Conservation (phyloP, 1,139 yeast genomes). For the Candida anutae region DNA sequence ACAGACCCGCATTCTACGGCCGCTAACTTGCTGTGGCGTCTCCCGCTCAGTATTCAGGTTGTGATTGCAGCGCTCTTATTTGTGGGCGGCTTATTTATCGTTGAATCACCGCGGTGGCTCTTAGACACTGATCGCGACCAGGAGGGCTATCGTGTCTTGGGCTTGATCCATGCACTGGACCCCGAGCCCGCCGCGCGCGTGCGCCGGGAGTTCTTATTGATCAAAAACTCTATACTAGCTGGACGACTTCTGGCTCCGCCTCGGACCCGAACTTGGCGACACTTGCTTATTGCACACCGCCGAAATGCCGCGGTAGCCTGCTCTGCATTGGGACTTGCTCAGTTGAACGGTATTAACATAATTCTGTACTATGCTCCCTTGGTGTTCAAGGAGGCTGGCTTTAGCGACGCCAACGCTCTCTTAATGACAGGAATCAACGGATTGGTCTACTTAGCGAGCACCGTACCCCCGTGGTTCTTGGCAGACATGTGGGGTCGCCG, state of each 20-base stretch:
- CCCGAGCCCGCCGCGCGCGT: slow-evolving; percentile 52
- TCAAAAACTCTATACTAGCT: slow-evolving; percentile 67
- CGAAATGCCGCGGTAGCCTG: slow-evolving; percentile 40
- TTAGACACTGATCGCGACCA: slow-evolving; percentile 43
- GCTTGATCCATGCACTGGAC: slow-evolving; percentile 64
- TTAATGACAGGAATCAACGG: slow-evolving; percentile 49
- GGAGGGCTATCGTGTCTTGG: slow-evolving; percentile 62
- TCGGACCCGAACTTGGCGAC: slow-evolving; percentile 36
- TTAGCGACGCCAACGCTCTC: slow-evolving; percentile 40
- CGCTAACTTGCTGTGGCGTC: slow-evolving; percentile 45
- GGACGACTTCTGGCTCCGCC: slow-evolving; percentile 38
- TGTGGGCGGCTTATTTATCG: slow-evolving; percentile 46
- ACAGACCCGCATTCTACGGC: slow-evolving; percentile 28
- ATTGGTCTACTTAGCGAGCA: slow-evolving; percentile 37
- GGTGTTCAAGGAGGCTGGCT: slow-evolving; percentile 49
- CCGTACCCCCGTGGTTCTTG: slow-evolving; percentile 49
- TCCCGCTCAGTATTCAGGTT: slow-evolving; percentile 45
- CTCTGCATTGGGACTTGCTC: slow-evolving; percentile 46
- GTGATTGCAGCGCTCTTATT: slow-evolving; percentile 36
- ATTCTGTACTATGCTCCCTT: slow-evolving; percentile 50
- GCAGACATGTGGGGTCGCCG: slow-evolving; percentile 50
- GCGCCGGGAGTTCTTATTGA: slow-evolving; percentile 56
- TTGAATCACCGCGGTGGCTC: slow-evolving; percentile 50
- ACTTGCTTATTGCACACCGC: slow-evolving; percentile 32
- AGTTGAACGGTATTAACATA: slow-evolving; percentile 49